phyloP scores from a whole-genome alignment of 2,329 filamentous ascomycete genomes.

The Mycosphaerella arachidis region DNA sequence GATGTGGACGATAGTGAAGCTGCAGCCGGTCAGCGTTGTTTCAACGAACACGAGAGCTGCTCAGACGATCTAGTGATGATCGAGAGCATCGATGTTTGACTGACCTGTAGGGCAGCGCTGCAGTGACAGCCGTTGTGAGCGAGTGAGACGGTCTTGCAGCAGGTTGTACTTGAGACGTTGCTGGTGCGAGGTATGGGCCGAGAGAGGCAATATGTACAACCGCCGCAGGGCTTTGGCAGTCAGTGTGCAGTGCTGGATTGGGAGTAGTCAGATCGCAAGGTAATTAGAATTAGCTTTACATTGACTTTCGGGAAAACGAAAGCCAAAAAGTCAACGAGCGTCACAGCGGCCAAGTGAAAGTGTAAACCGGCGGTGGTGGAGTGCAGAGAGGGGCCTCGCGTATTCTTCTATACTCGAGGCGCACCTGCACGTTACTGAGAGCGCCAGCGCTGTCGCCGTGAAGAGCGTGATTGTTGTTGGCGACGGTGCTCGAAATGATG shows the following conservation, averaged over 20 bases:
- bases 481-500: not conserved
- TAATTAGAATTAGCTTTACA: conserved; percentile 16
- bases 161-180: conserved; percentile 15
- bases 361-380: not conserved
- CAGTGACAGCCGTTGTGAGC: conserved; percentile 17
- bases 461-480: not conserved
- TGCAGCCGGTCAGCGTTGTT: conserved; percentile 10
- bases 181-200: conserved; percentile 11
- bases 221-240: conserved; percentile 6
- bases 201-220: conserved; percentile 18
- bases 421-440: not conserved
- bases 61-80: not conserved
- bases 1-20: conserved; percentile 5
- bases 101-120: conserved; percentile 14
- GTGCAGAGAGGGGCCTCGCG: conserved; percentile 2
- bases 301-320: conserved; percentile 10
- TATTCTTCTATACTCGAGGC: not conserved
- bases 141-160: conserved; percentile 11
- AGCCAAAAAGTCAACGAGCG: conserved; percentile 6
- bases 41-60: conserved; percentile 2
- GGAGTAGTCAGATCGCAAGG: conserved; percentile 13
- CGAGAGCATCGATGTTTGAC: conserved; percentile 8
- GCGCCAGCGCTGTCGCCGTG: not conserved
- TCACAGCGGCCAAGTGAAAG: conserved; percentile 1
- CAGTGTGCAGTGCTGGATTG: conserved; percentile 11